Percentiles rank a stretch among this genome's conserved stretches.
These are phyloP conservation scores for Gastrolobium villosum DNA, from an alignment of 306 rosid species.

Conservation along the genomic window DNA sequence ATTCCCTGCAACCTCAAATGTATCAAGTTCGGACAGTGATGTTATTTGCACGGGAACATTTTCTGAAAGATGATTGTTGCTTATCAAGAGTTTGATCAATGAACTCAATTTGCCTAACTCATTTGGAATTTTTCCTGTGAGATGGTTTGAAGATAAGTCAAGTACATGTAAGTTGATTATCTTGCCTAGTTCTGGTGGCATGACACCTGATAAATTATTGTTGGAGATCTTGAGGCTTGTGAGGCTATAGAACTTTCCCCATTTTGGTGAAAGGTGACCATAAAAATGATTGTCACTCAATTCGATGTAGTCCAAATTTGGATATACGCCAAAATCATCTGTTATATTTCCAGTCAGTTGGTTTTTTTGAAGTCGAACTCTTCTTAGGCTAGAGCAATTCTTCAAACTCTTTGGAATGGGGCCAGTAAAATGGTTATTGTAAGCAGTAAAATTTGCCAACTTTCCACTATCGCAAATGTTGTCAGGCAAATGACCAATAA, in stretches of 20 bases:
- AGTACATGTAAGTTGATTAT: conserved; percentile 40
- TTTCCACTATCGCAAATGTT: conserved; percentile 32
- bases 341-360: conserved; percentile 46
- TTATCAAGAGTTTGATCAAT: neutral
- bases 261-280: conserved; percentile 38
- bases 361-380: conserved; percentile 47
- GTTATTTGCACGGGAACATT: conserved; percentile 8
- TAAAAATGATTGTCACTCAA: conserved; percentile 45
- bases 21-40: neutral
- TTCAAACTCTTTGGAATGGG: conserved; percentile 39
- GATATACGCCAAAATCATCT: conserved; percentile 46
- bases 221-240: neutral
- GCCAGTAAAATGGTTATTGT: neutral
- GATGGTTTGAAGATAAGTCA: conserved; percentile 41
- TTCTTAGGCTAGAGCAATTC: conserved; percentile 13
- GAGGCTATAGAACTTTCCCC: conserved; percentile 36
- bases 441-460: neutral
- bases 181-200: conserved; percentile 36
- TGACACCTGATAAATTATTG: conserved; percentile 39
- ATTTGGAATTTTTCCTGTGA: conserved; percentile 47
- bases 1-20: conserved; percentile 23
- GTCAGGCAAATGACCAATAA: conserved; percentile 35
- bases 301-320: conserved; percentile 17
- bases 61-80: conserved; percentile 15
- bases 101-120: conserved; percentile 32